Base-by-base conservation (phyloP, 2,329 filamentous ascomycete genomes). In the Penicillium sp. region DNA sequence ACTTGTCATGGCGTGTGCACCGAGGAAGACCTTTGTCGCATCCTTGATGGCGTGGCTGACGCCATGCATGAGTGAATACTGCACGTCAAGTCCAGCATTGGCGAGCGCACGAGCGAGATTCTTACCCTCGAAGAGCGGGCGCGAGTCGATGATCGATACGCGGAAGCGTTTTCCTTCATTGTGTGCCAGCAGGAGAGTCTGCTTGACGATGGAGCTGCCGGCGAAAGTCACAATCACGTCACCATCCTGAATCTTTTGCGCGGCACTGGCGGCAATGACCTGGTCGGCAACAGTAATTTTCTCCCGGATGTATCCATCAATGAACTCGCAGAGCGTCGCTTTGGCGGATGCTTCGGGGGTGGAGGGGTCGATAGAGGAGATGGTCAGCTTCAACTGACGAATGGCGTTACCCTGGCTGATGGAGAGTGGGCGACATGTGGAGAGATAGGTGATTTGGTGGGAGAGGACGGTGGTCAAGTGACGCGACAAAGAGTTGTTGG, bases 401-500 rank as follows among this genome's bases (percentile, higher is more conserved):
- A 99, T 95, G 33, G 91, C 91, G 71, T 97, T 99, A 55, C 94
- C 94, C 86, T 97, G 96, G 57, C 90, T 90, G 73, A 96, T 94
- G 61, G 90, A 95, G 75, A 99, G 89, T 31, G 94, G 92, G n/a
- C 94, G 86, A 68, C 92, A 96, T 61, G 90, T 90, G 54, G 90
- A 89, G 55, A 99, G 82, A 68, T 95, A 96, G 60, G 95, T 91
- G 67, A 99, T 96, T 74, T 99, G 94, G 34, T 92, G 90, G 66
- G 91, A 94, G 54, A 99, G 85, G 72, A 97, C 90, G 10, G 89
- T 88, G 29, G 90, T 94, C 64, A 99, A 86, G 76, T 99, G 92
- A 31, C 94, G 87, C 18, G 91, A 88, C 39, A 99, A 83, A 38
- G 91, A 92, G 52, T 87, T 91, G 38, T 88, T 88, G 24, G 85